phyloP scores from a whole-genome alignment of 2,329 filamentous ascomycete species.

The Aspergillus flavus region DNA sequence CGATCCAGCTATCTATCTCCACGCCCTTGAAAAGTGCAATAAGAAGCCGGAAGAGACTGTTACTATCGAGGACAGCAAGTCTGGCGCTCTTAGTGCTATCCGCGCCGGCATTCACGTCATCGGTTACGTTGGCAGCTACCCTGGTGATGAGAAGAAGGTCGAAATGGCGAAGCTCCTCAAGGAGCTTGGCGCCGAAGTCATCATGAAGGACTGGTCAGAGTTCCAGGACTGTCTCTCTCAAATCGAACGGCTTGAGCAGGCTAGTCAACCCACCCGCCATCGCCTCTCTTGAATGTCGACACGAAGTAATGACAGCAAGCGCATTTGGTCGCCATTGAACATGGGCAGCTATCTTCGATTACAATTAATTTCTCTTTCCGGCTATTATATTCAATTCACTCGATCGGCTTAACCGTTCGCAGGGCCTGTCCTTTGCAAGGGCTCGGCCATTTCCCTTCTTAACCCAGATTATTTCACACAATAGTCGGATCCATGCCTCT shows the following conservation, averaged over 20 bases:
- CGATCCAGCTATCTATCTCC: conserved; percentile 83
- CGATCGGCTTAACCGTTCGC: background rate
- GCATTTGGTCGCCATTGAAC: conserved; percentile 16
- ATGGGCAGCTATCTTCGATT: conserved; percentile 9
- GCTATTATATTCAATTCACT: background rate
- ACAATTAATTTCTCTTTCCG: background rate
- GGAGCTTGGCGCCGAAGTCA: conserved; percentile 63
- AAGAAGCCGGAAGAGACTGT: conserved; percentile 72
- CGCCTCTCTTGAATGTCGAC: conserved; percentile 3
- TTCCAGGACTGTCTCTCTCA: conserved; percentile 47
- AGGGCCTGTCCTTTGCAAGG: background rate
- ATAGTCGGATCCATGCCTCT: conserved; percentile 6
- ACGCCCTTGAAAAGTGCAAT: conserved; percentile 73
- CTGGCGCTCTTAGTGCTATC: conserved; percentile 74
- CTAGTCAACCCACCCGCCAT: background rate
- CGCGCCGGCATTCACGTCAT: conserved; percentile 79
- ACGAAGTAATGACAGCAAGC: conserved; percentile 39
- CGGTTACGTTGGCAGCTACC: conserved; percentile 82
- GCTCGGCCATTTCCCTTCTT: background rate
- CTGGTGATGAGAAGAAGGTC: conserved; percentile 58
- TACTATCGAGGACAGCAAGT: conserved; percentile 87
- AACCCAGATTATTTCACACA: conserved; percentile 4
- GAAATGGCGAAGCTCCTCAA: conserved; percentile 66
- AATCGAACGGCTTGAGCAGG: conserved; percentile 35
- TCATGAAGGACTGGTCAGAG: conserved; percentile 58